phyloP scores from a whole-genome alignment of 176 grass and related monocot species.

The Cenchrus americanus region DNA sequence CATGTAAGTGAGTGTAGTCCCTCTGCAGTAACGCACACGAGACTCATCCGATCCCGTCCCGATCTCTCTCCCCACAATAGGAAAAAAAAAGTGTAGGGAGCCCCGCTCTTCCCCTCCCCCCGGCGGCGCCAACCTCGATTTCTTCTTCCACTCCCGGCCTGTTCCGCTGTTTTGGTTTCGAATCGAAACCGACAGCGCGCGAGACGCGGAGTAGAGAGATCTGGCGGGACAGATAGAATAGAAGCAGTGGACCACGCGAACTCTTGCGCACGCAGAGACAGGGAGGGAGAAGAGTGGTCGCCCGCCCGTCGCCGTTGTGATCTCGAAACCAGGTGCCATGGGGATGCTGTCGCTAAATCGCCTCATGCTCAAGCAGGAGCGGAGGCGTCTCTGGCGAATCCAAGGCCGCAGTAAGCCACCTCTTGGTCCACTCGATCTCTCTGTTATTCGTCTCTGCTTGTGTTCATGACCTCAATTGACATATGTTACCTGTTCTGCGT shows the following conservation, averaged over 20 bases:
- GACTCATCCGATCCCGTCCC: too few relatives aligned
- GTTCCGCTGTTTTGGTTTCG: too few relatives aligned
- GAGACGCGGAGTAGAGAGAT: not conserved
- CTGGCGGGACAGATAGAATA: not conserved
- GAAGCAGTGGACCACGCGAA: not conserved
- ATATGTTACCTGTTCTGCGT: not conserved
- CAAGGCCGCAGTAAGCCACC: slow-evolving; percentile 2
- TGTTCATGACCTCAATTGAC: not conserved
- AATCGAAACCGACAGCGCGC: not conserved
- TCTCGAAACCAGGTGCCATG: not conserved
- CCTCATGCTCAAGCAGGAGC: not conserved
- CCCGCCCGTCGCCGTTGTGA: not conserved
- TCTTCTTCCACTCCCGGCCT: too few relatives aligned
- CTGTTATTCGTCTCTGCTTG: not conserved
- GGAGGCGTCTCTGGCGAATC: not conserved
- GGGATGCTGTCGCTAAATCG: slow-evolving; percentile 12
- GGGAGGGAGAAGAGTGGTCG: too few relatives aligned
- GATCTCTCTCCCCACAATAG: too few relatives aligned
- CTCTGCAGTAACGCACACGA: too few relatives aligned
- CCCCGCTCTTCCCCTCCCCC: too few relatives aligned
- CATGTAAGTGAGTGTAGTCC: too few relatives aligned
- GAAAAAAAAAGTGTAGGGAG: too few relatives aligned
- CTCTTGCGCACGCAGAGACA: too few relatives aligned
- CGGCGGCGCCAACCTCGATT: too few relatives aligned
- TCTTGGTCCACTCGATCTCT: not conserved